Conservation (phyloP, 2,329 filamentous ascomycete species). For the Colletotrichum tropicale region DNA sequence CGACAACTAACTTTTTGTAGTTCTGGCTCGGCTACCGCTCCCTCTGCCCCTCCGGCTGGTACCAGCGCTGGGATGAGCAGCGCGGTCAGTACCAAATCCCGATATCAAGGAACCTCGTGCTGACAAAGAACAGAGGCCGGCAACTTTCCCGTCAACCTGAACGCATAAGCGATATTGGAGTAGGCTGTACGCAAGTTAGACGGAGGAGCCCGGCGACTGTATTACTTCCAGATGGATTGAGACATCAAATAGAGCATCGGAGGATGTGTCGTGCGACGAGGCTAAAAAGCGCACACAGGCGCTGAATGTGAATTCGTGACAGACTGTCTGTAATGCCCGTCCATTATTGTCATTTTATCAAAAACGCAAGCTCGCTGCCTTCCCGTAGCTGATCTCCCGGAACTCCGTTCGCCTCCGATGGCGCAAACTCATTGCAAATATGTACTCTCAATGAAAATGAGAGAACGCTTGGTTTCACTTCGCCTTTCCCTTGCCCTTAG, state of each 20-base stretch:
- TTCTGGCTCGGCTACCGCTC: conserved; percentile 97
- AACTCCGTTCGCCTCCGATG: conserved; percentile 10
- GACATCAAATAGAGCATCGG: conserved; percentile 24
- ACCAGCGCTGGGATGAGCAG: conserved; percentile 95
- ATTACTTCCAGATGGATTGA: conserved; percentile 35
- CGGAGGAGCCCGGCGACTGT: conserved; percentile 32
- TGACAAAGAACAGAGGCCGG: conserved; percentile 59
- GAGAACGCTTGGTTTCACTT: background rate
- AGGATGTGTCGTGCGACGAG: conserved; percentile 16
- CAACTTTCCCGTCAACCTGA: conserved; percentile 71
- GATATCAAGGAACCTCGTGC: background rate
- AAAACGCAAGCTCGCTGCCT: background rate
- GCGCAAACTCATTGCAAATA: background rate
- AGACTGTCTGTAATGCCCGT: background rate
- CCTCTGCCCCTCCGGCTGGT: conserved; percentile 95
- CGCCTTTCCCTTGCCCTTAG: background rate
- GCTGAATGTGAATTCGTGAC: conserved; percentile 16
- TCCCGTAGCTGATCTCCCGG: background rate
- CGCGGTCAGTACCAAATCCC: conserved; percentile 67
- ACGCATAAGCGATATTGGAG: conserved; percentile 49
- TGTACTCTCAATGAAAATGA: background rate
- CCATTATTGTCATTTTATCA: conserved; percentile 1
- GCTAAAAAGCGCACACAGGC: conserved; percentile 1
- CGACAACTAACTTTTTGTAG: conserved; percentile 51
- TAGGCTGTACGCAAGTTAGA: conserved; percentile 15